Evolutionary conservation across 768 basidiomycete species (phyloP).

Genomic region (Lactarius vividus): DNA sequence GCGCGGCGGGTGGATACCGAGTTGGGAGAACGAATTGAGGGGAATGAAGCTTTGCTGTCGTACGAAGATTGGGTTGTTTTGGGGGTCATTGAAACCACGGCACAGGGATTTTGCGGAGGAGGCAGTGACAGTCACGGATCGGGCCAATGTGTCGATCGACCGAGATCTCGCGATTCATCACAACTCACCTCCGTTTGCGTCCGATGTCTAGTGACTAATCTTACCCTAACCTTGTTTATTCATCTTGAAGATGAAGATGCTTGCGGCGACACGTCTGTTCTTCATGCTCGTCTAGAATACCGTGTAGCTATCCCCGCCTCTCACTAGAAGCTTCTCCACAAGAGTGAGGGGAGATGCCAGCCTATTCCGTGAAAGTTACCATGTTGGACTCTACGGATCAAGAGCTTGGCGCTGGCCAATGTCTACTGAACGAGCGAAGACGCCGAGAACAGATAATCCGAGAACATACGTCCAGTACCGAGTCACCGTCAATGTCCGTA

Average conservation of each 20-base stretch:
- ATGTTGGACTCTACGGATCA: conserved; percentile 63
- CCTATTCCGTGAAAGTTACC: conserved; percentile 64
- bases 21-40: neutral
- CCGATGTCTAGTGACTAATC: conserved; percentile 1
- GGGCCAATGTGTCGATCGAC: conserved; percentile 2
- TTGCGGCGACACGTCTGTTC: conserved; percentile 46
- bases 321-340: conserved; percentile 71
- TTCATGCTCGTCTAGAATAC: conserved; percentile 55
- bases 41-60: neutral
- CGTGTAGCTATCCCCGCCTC: conserved; percentile 63
- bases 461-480: conserved; percentile 54
- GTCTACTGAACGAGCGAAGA: conserved; percentile 56
- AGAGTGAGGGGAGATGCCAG: conserved; percentile 63
- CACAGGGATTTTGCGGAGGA: conserved; percentile 2
- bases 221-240: neutral
- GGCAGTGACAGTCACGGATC: neutral
- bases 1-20: neutral
- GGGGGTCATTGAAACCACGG: neutral
- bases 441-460: conserved; percentile 56
- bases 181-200: conserved; percentile 10
- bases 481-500: conserved; percentile 44
- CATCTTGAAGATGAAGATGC: too few species aligned
- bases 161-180: conserved; percentile 6
- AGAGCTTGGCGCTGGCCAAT: conserved; percentile 51
- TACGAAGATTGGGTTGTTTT: neutral